These are phyloP conservation scores for Cercospora janseana DNA, from an alignment of 2,329 filamentous ascomycete genomes.

Conservation along the genomic window DNA sequence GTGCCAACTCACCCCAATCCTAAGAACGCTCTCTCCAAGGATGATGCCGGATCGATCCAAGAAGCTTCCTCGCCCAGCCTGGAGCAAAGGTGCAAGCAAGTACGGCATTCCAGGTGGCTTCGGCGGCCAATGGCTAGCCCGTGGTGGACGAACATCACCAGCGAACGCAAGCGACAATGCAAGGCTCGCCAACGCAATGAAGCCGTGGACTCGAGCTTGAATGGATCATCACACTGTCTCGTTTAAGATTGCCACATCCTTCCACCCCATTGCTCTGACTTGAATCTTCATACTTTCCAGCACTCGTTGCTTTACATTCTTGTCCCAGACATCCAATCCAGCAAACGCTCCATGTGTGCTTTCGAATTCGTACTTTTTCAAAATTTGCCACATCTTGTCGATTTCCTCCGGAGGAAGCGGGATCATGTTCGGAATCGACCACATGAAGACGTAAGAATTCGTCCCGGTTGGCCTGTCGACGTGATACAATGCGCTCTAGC, in stretches of 20 bases:
- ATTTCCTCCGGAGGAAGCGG: constrained; percentile 65
- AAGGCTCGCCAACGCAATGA: not conserved
- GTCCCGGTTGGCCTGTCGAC: constrained; percentile 46
- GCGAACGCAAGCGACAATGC: not conserved
- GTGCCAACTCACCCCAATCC: no score
- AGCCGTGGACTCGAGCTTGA: no score
- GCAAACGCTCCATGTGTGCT: constrained; percentile 67
- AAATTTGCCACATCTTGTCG: constrained; percentile 65
- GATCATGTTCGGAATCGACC: constrained; percentile 73
- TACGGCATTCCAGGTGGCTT: not conserved
- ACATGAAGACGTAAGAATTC: constrained; percentile 67
- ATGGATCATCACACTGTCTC: constrained; percentile 22
- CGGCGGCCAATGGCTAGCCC: not conserved
- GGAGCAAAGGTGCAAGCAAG: not conserved
- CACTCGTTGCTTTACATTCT: constrained; percentile 61
- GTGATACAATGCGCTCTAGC: constrained; percentile 40
- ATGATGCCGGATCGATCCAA: not conserved
- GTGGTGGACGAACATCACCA: not conserved
- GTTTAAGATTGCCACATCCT: constrained; percentile 28
- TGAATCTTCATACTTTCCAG: constrained; percentile 77
- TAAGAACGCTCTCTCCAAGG: no score
- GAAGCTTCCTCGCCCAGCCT: not conserved
- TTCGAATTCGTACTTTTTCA: constrained; percentile 61
- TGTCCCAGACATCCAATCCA: constrained; percentile 59
- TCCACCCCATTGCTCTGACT: constrained; percentile 42